Conservation (phyloP, 306 rosid species). For the Vigna mungo region DNA sequence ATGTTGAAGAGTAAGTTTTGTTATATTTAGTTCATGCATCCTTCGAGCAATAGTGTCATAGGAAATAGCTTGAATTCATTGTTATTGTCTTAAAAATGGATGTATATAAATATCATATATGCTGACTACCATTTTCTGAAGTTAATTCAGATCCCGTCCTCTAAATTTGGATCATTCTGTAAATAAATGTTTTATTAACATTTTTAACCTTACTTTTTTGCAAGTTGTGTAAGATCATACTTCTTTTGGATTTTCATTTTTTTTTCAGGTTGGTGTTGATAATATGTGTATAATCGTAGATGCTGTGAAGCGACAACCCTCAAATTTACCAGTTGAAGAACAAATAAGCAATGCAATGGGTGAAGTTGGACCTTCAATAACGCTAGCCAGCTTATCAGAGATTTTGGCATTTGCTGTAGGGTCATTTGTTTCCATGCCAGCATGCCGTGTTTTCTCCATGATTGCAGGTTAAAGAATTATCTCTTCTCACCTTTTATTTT, state of each 20-base stretch:
- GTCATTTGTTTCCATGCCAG: constrained; percentile 93
- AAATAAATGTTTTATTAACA: not conserved
- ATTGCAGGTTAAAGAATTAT: constrained; percentile 76
- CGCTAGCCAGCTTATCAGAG: constrained; percentile 93
- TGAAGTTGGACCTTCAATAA: constrained; percentile 97
- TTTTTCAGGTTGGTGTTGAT: constrained; percentile 93
- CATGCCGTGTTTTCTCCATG: constrained; percentile 98
- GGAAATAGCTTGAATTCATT: too few relatives aligned
- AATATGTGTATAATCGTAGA: constrained; percentile 97
- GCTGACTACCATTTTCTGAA: too few relatives aligned
- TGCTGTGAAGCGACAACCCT: constrained; percentile 86
- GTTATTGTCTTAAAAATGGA: too few relatives aligned
- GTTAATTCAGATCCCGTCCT: not conserved
- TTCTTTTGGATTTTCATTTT: constrained; percentile 38
- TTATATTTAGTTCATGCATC: not conserved
- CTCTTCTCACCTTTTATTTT: constrained; percentile 23
- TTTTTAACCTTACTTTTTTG: constrained; percentile 10
- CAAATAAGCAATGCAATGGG: constrained; percentile 83
- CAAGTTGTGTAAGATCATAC: constrained; percentile 36
- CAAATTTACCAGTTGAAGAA: constrained; percentile 73
- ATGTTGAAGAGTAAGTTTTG: not conserved
- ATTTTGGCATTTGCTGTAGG: constrained; percentile 96
- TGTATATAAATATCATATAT: too few relatives aligned
- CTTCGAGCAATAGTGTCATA: not conserved
- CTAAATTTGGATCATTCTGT: not conserved